Conservation (phyloP, 2,329 filamentous ascomycete species). For the Penicillium sp. region DNA sequence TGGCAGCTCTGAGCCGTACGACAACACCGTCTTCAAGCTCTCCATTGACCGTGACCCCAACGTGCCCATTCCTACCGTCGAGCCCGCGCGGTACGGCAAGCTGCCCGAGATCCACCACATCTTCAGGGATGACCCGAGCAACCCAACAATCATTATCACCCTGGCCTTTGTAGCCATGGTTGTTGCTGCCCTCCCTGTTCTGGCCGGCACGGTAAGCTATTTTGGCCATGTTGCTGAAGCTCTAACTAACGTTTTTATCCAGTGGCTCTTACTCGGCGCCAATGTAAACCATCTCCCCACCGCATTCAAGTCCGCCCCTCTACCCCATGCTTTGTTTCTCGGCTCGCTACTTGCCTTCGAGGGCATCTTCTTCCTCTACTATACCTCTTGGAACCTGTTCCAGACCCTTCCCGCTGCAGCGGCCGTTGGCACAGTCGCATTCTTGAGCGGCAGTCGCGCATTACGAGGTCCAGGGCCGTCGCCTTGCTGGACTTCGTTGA, state of each 20-base stretch:
- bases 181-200: constrained; percentile 64
- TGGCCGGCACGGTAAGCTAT: constrained; percentile 62
- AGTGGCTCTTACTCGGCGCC: constrained; percentile 79
- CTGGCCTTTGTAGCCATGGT: constrained; percentile 71
- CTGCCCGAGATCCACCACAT: constrained; percentile 82
- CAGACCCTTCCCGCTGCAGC: constrained; percentile 71
- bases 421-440: constrained; percentile 63
- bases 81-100: constrained; percentile 78
- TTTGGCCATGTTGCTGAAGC: neutral
- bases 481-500: constrained; percentile 66
- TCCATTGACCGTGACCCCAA: constrained; percentile 60
- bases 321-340: constrained; percentile 80
- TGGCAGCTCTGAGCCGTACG: constrained; percentile 64
- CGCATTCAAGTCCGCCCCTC: constrained; percentile 68
- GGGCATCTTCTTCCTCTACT: constrained; percentile 90
- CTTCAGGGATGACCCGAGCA: constrained; percentile 74
- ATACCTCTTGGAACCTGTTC: constrained; percentile 86
- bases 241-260: constrained; percentile 12
- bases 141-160: constrained; percentile 73
- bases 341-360: constrained; percentile 84
- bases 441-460: constrained; percentile 83
- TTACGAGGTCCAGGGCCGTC: constrained; percentile 84
- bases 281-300: constrained; percentile 73
- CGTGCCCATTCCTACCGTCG: constrained; percentile 54
- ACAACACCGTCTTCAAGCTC: constrained; percentile 68